Evolutionary conservation across 345 rosid genomes (phyloP).

Genomic region (Iberis pinnata): DNA sequence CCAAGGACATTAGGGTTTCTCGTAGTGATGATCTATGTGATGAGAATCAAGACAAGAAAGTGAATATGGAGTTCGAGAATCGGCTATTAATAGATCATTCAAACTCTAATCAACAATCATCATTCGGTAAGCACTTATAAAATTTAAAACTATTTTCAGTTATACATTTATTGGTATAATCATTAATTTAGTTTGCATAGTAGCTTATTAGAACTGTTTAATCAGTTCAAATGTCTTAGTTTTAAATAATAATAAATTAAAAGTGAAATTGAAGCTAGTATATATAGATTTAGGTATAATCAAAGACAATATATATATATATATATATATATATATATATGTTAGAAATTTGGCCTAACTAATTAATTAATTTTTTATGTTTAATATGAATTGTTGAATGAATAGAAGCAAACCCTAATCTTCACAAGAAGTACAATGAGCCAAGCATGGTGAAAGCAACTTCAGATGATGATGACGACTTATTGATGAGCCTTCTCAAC

Average conservation of each 20-base stretch:
- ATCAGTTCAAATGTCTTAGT: too few species aligned
- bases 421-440: slow-evolving; percentile 27
- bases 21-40: slow-evolving; percentile 9
- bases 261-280: too few species aligned
- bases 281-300: too few species aligned
- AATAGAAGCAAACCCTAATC: slow-evolving; percentile 29
- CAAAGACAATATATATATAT: too few species aligned
- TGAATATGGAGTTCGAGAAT: slow-evolving; percentile 24
- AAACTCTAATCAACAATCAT: slow-evolving; percentile 37
- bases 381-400: slow-evolving; percentile 1
- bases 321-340: too few species aligned
- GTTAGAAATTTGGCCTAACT: neutral
- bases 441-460: slow-evolving; percentile 35
- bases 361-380: neutral
- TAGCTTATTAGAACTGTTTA: too few species aligned
- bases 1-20: slow-evolving; percentile 11
- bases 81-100: slow-evolving; percentile 28
- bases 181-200: neutral
- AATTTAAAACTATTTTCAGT: neutral
- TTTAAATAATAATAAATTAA: too few species aligned
- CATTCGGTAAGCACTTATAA: slow-evolving; percentile 37
- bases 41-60: slow-evolving; percentile 1
- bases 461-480: slow-evolving; percentile 49
- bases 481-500: slow-evolving; percentile 51
- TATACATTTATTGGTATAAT: neutral